These are phyloP conservation scores for Solanum stenotomum DNA, from an alignment of 257 asterid genomes.

Conservation along the genomic window DNA sequence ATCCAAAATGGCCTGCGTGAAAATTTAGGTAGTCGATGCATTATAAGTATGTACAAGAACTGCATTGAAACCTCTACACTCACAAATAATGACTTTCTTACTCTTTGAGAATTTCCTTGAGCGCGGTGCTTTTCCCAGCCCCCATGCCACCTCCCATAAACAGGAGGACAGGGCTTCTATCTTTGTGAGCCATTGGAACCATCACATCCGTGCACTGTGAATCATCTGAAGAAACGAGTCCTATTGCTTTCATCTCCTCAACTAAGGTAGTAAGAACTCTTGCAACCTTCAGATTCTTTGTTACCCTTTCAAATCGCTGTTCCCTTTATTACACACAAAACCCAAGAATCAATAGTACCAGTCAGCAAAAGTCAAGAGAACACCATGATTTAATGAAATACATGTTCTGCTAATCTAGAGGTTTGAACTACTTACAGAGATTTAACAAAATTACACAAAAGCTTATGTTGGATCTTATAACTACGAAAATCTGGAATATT, in stretches of 20 bases:
- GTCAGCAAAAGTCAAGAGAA: not conserved
- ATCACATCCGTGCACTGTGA: slow-evolving; percentile 14
- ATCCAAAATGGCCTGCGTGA: slow-evolving; percentile 76
- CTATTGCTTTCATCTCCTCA: slow-evolving; percentile 20
- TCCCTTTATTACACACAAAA: slow-evolving; percentile 46
- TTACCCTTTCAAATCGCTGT: slow-evolving; percentile 83
- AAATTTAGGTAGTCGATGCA: not conserved
- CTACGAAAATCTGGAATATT: not conserved
- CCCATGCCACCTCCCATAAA: slow-evolving; percentile 20
- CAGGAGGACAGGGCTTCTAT: slow-evolving; percentile 17
- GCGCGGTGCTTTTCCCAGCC: slow-evolving; percentile 15
- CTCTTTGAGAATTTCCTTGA: slow-evolving; percentile 19
- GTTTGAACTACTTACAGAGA: not conserved
- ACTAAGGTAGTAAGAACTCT: slow-evolving; percentile 10
- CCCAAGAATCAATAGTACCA: not conserved
- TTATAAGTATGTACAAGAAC: not conserved
- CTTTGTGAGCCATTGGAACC: slow-evolving; percentile 19
- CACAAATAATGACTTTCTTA: not conserved
- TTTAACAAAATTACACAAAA: not conserved
- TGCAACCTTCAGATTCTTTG: slow-evolving; percentile 60
- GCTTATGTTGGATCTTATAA: not conserved
- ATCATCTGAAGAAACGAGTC: slow-evolving; percentile 11
- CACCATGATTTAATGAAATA: not conserved
- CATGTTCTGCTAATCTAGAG: not conserved
- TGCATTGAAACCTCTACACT: not conserved